Conservation (phyloP, 2,329 filamentous ascomycete species). For the Davidsoniella virescens region DNA sequence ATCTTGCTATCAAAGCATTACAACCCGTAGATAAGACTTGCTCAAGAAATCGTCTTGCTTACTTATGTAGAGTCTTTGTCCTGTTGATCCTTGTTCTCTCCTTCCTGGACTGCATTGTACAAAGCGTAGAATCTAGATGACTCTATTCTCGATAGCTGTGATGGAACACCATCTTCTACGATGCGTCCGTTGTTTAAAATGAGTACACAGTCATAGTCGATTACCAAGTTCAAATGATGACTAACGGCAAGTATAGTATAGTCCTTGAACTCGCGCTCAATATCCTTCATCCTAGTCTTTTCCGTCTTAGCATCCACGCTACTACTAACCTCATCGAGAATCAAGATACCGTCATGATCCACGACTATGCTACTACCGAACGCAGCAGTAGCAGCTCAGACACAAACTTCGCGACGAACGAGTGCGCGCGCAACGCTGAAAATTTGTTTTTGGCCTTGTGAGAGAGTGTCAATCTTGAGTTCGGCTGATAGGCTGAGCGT, state of each 20-base stretch:
- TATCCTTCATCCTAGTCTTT: constrained; percentile 25
- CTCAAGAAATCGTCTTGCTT: too few relatives aligned
- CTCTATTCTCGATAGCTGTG: too few relatives aligned
- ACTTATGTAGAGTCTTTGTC: too few relatives aligned
- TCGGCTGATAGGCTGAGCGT: constrained; percentile 20
- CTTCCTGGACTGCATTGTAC: too few relatives aligned
- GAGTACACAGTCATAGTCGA: constrained; percentile 33
- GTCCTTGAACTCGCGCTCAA: constrained; percentile 23
- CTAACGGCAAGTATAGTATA: constrained; percentile 39
- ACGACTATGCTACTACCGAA: too few relatives aligned
- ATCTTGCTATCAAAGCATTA: too few relatives aligned
- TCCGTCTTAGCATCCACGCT: constrained; percentile 28
- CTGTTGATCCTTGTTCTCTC: too few relatives aligned
- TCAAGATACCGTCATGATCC: constrained; percentile 19
- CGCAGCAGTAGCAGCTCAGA: too few relatives aligned
- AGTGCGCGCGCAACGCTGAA: constrained; percentile 43
- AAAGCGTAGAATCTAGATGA: too few relatives aligned
- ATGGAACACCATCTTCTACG: constrained; percentile 23
- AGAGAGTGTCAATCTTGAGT: constrained; percentile 26
- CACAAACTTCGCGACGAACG: constrained; percentile 20
- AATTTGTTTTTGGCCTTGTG: constrained; percentile 45
- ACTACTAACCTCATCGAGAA: constrained; percentile 29
- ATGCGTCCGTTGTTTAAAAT: constrained; percentile 33
- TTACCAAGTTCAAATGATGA: constrained; percentile 32
- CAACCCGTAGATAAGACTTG: too few relatives aligned